Percentiles rank a stretch among this genome's conserved stretches.
Evolutionary conservation across 1,284 basidiomycete genomes (phyloP).

Genomic region (Cerrena zonata): DNA sequence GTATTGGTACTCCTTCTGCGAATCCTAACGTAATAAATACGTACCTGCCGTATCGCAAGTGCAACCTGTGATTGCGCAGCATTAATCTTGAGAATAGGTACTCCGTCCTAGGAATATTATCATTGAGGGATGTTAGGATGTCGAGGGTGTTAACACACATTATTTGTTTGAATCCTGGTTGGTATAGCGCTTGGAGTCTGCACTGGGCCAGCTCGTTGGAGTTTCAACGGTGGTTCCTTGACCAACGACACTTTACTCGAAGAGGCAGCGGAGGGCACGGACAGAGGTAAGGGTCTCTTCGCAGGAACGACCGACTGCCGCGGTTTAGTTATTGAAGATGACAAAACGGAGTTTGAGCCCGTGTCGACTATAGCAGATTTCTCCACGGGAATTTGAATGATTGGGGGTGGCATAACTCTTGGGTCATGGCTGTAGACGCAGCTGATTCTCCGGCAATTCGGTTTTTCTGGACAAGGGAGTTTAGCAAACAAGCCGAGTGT

Average conservation of each 20-base stretch:
- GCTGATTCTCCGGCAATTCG: constrained; percentile 40
- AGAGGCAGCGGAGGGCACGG: constrained; percentile 8
- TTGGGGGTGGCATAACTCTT: constrained; percentile 31
- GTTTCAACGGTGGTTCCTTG: constrained; percentile 53
- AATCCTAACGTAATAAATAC: constrained; percentile 9
- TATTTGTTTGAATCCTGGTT: constrained; percentile 29
- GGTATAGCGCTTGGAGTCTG: constrained; percentile 38
- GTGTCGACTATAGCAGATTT: too few species aligned
- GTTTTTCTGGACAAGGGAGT: constrained; percentile 56
- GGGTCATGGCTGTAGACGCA: constrained; percentile 64
- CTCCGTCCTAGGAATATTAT: constrained; percentile 60
- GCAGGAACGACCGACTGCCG: constrained; percentile 18
- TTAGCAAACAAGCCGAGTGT: constrained; percentile 51
- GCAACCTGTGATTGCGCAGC: constrained; percentile 62
- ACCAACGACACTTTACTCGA: constrained; percentile 17
- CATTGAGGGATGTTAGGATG: not conserved
- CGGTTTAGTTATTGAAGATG: constrained; percentile 13
- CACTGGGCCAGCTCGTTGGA: constrained; percentile 45
- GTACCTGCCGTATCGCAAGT: constrained; percentile 64
- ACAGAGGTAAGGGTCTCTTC: constrained; percentile 27
- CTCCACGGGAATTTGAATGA: constrained; percentile 36
- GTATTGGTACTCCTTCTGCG: not conserved
- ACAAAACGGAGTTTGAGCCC: constrained; percentile 5
- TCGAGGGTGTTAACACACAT: too few species aligned
- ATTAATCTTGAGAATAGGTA: constrained; percentile 60